Evolutionary conservation across 192 early-diverging fungal species (phyloP).

Genomic region (Backusella luteola): DNA sequence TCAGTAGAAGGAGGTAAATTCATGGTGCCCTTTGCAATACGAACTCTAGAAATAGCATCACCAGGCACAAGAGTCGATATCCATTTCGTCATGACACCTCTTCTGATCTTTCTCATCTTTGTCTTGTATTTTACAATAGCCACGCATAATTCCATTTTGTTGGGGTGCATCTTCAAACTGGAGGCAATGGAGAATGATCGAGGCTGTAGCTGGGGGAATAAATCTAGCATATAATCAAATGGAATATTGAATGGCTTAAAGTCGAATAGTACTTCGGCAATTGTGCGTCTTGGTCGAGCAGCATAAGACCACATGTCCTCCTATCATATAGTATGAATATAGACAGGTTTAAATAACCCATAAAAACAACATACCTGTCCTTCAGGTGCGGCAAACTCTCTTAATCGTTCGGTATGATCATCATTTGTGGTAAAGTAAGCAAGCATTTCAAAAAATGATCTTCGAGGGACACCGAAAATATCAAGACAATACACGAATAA

Average conservation of each 20-base stretch:
- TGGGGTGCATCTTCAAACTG: constrained; percentile 43
- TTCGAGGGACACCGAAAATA: constrained; percentile 79
- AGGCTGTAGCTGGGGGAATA: constrained; percentile 78
- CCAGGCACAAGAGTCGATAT: constrained; percentile 47
- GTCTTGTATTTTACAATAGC: constrained; percentile 90
- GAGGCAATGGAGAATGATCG: constrained; percentile 89
- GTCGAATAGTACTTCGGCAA: constrained; percentile 82
- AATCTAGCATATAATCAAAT: constrained; percentile 77
- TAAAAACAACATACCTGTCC: constrained; percentile 59
- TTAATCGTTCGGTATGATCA: constrained; percentile 75
- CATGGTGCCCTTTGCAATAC: constrained; percentile 67
- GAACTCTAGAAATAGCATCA: constrained; percentile 39
- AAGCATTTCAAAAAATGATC: constrained; percentile 91
- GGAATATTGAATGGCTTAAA: constrained; percentile 76
- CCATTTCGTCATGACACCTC: constrained; percentile 86
- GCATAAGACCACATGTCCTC: constrained; percentile 90
- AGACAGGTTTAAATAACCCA: background rate
- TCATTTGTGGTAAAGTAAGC: constrained; percentile 70
- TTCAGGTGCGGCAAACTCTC: constrained; percentile 72
- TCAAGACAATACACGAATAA: constrained; percentile 80
- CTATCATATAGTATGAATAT: constrained; percentile 34
- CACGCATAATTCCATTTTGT: constrained; percentile 70
- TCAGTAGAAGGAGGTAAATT: constrained; percentile 50
- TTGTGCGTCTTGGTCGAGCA: constrained; percentile 75
- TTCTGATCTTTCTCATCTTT: constrained; percentile 63